Base-by-base conservation (phyloP, 306 rosid species). In the Lotus japonicus region DNA sequence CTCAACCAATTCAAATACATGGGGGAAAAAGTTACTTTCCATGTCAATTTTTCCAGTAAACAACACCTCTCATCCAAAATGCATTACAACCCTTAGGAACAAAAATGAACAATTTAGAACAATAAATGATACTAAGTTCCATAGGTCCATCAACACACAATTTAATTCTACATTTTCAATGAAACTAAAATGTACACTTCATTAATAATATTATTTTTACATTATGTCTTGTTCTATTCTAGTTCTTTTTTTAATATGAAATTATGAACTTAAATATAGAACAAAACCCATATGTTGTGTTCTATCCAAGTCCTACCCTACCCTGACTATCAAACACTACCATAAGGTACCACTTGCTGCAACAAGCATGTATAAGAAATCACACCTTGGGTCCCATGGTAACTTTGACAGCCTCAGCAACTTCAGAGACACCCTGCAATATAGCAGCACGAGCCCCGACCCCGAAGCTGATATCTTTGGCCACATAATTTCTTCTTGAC, bases 401-500 rank as follows among this genome's bases (percentile, higher is more conserved):
- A 45, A 94, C 97, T 88, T 94, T 94, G 4, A 94, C 98, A 51
- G 98, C 98, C 7, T 90, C 96, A 11, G 98, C 97, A 39, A 94
- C 96, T 79, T 90, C 90, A 23, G 97, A 80, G 39, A 94, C 97
- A 6, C 98, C 98, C 68, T 82, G 89, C 18, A 94, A 75, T 81
- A 94, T 82, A 45, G 97, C 88, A 11, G 97, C 96, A 26, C 97
- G 98, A 75, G 97, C 98, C 44, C 89, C 89, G 61, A 83, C 44
- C 18, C 98, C 98, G 21, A 94, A 94, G 70, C 39, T 78, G 64
- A 94, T 90, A 71, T 87, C 97, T 79, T 94, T 94, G 7, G 89
- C 80, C 74, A 73, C 97, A 84, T 86, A 94, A 62, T 64, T 86
- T 83, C 97, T 86, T 36, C 58, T 75, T 69, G 82, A 74, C 45